These are phyloP conservation scores for Vigna nakashimae DNA, from an alignment of 306 rosid genomes.

Conservation along the genomic window DNA sequence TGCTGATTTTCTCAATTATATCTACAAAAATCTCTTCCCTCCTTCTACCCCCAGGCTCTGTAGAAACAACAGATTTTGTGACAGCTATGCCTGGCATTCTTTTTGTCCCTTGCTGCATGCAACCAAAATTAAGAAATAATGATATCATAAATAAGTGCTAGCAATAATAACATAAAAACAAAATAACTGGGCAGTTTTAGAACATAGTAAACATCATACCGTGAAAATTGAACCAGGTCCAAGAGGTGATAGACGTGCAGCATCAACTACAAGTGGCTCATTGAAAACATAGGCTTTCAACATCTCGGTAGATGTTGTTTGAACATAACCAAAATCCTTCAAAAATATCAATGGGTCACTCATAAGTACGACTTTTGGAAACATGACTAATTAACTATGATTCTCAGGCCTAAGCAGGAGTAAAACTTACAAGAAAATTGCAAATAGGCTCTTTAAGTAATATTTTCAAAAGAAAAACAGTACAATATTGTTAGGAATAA, in stretches of 20 bases:
- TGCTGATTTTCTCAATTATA: slow-evolving; percentile 92
- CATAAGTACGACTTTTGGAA: slow-evolving; percentile 24
- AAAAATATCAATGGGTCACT: slow-evolving; percentile 45
- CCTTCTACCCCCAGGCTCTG: slow-evolving; percentile 80
- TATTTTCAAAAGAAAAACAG: not conserved
- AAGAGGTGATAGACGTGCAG: slow-evolving; percentile 69
- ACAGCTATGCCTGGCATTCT: slow-evolving; percentile 94
- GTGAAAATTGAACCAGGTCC: slow-evolving; percentile 73
- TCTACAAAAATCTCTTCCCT: slow-evolving; percentile 95
- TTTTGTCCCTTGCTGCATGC: slow-evolving; percentile 76
- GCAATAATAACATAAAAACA: slow-evolving; percentile 24
- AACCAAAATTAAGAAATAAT: slow-evolving; percentile 46
- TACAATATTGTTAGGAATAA: not conserved
- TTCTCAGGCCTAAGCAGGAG: slow-evolving; percentile 39
- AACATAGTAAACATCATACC: slow-evolving; percentile 52
- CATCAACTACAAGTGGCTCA: slow-evolving; percentile 72
- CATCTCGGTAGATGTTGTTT: slow-evolving; percentile 86
- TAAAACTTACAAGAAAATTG: slow-evolving; percentile 6
- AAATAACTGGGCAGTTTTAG: slow-evolving; percentile 2
- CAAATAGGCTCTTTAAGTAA: slow-evolving; percentile 2
- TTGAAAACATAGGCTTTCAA: slow-evolving; percentile 82
- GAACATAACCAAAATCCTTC: slow-evolving; percentile 89
- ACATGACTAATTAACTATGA: slow-evolving; percentile 30
- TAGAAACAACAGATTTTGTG: slow-evolving; percentile 87
- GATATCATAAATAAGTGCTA: not conserved